Base-by-base conservation (phyloP, 495 filamentous ascomycete species). In the Articulospora tetracladia region DNA sequence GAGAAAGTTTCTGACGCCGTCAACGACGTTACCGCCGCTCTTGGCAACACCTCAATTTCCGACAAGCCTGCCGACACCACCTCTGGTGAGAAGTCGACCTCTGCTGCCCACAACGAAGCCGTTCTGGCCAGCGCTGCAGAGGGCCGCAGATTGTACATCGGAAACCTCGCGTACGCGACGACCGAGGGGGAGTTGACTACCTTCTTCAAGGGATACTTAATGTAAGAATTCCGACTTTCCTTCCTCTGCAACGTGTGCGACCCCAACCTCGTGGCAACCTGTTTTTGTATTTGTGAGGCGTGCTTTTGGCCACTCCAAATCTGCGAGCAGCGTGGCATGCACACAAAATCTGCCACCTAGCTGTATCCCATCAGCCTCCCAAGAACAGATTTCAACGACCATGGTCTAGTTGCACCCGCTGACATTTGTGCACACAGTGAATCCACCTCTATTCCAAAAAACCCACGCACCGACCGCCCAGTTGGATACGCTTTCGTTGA, bases 401-500 rank as follows among this genome's bases (percentile, higher is more conserved):
- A 57, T 47, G 28, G 17, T 55, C 12, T 41, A 54, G 2, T 51
- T 23, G 24, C 15, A 50, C 13, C 56, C 10, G 51, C 51, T 54
- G 26, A 68, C 55, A 25, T 50, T 36, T 44, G 24, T 41, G 27
- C 22, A 19, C 26, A 28, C 57, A 98, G 94, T 78, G 94, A 99
- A 80, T 95, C 90, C 71, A 91, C 90, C 71, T 98, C 94, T 57
- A 99, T 99, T 73, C 94, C 94, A 58, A 96, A 93, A 81, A 97
- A 99, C 79, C 94, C 94, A 74, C 94, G 94, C 76, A 99, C 92
- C 74, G 90, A 87, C 74, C 94, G 95, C 71, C 93, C 94, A 41
- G 94, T 99, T 74, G 94, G 94, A 63, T 99, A 99, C 73, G 94
- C 94, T 69, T 99, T 99, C 73, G 94, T 99, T 68, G 94, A 98